Evolutionary conservation across 768 basidiomycete genomes (phyloP), one percentile per base, ranked within the genome.

Genomic region (Thelephora aurantiotincta): DNA sequence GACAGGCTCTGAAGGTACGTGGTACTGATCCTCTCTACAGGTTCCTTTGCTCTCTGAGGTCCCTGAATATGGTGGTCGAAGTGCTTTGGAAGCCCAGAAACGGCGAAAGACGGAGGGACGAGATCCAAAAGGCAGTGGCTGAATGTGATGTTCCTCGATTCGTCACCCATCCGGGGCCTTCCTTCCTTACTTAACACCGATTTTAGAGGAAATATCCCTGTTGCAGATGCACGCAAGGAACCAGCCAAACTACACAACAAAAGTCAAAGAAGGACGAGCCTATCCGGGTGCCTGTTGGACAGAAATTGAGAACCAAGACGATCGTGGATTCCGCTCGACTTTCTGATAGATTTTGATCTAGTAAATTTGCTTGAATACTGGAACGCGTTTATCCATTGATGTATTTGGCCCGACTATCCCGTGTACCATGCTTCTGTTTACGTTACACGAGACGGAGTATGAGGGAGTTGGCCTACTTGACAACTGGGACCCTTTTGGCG

Each of bases 211-310:
- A 60, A 41, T 50, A 6, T 35, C 57, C 9, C 47, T 61, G 33
- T 9, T 60, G 16, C 48, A 58, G 2, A 74, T 67, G 66, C 59
- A 63, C 68, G 38, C 77, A 76, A 23, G 75, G 69, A 35, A 63
- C 70, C 18, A 16, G 16, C n/a, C 69, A 78, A 0, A 51, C 58
- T 1, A 51, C 63, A 34, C 51, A 63, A 45, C 49, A 48, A 54
- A 65, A 56, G 54, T 58, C 47, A 53, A 66, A 61, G 57, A 58
- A 60, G 64, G 52, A 68, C 13, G 68, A 77, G 22, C 2, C 56
- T 94, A 3, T 80, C 81, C 1, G 93, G 94, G 11, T 68, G 87
- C 44, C 68, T 96, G 26, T 85, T 99, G 87, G 91, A 89, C 57
- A 96, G 50, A 72, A 69, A 41, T 80, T 86, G 58, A 72, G 94